Conservation (phyloP, 2,329 filamentous ascomycete genomes). For the Waltergamsia citrina region DNA sequence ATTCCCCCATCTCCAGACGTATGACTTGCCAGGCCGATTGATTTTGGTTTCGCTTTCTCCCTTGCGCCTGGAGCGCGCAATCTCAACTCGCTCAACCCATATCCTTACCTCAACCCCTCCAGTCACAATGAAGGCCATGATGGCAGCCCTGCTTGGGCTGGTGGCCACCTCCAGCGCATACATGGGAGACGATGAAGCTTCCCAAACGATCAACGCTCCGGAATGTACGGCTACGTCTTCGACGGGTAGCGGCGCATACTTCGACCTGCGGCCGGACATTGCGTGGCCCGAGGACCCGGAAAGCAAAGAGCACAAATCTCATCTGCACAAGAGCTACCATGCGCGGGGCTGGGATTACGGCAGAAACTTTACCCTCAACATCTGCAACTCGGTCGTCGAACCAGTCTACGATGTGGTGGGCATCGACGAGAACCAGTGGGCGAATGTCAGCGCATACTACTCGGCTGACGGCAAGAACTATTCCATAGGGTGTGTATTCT, state of each 20-base stretch:
- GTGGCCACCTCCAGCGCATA: constrained; percentile 19
- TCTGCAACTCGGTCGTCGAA: constrained; percentile 68
- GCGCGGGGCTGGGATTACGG: constrained; percentile 68
- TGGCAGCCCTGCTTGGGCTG: constrained; percentile 15
- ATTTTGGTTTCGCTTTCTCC: too few relatives aligned
- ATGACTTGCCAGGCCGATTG: too few relatives aligned
- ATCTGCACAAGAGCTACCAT: constrained; percentile 42
- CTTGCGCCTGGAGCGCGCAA: too few relatives aligned
- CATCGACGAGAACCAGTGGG: constrained; percentile 51
- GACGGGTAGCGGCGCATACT: constrained; percentile 46
- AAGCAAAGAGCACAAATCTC: constrained; percentile 32
- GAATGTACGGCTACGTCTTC: constrained; percentile 48
- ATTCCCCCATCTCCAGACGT: too few relatives aligned
- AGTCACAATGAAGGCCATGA: constrained; percentile 15
- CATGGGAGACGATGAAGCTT: constrained; percentile 24
- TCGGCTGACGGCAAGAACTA: constrained; percentile 54
- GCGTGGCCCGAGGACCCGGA: constrained; percentile 32
- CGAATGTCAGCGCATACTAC: constrained; percentile 75
- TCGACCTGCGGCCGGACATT: constrained; percentile 46
- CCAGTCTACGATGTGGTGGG: constrained; percentile 53
- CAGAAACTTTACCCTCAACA: constrained; percentile 76
- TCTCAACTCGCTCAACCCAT: too few relatives aligned
- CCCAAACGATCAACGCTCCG: constrained; percentile 31
- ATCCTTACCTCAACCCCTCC: too few relatives aligned
- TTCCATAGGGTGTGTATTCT: constrained; percentile 63